A percentile compares a stretch with the other conserved stretches of the same genome.
phyloP scores from a whole-genome alignment of 192 early-diverging fungal species.

The Lobulomyces angularis region DNA sequence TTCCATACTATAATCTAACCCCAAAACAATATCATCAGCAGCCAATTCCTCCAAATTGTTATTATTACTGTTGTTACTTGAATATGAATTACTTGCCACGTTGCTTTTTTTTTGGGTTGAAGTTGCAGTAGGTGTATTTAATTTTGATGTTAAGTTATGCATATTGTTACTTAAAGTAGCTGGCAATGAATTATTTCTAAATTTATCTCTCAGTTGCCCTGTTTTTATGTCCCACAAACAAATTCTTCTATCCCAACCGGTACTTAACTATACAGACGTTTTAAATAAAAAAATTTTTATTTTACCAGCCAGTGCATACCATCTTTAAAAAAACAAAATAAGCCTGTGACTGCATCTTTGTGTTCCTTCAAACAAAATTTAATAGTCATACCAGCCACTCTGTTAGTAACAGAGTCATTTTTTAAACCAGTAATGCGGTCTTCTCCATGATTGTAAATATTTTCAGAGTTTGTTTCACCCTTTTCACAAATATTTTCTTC shows the following conservation, averaged over 20 bases:
- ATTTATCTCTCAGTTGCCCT: conserved; percentile 27
- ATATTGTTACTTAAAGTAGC: conserved; percentile 8
- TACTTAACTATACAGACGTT: conserved; percentile 16
- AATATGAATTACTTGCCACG: background rate
- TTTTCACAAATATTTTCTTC: conserved; percentile 13
- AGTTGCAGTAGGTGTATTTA: background rate
- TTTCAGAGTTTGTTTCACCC: conserved; percentile 6
- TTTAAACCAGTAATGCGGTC: background rate
- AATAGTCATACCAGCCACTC: conserved; percentile 42
- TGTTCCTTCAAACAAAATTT: conserved; percentile 36
- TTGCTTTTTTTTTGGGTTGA: background rate
- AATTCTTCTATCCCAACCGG: conserved; percentile 46
- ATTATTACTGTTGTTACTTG: too few relatives aligned
- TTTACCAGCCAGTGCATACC: conserved; percentile 35
- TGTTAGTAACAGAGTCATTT: conserved; percentile 31
- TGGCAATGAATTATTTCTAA: conserved; percentile 12
- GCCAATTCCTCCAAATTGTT: conserved; percentile 53
- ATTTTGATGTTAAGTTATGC: too few relatives aligned
- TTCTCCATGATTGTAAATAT: too few relatives aligned
- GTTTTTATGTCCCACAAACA: conserved; percentile 34
- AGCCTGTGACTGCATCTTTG: conserved; percentile 34
- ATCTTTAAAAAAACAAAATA: conserved; percentile 29
- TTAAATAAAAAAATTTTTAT: background rate
- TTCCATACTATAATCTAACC: conserved; percentile 33
- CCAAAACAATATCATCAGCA: conserved; percentile 44